Percentiles rank a stretch among this genome's conserved stretches.
These are phyloP conservation scores for Rhodomyrtus psidioides DNA, from an alignment of 441 rosid species.

Conservation along the genomic window DNA sequence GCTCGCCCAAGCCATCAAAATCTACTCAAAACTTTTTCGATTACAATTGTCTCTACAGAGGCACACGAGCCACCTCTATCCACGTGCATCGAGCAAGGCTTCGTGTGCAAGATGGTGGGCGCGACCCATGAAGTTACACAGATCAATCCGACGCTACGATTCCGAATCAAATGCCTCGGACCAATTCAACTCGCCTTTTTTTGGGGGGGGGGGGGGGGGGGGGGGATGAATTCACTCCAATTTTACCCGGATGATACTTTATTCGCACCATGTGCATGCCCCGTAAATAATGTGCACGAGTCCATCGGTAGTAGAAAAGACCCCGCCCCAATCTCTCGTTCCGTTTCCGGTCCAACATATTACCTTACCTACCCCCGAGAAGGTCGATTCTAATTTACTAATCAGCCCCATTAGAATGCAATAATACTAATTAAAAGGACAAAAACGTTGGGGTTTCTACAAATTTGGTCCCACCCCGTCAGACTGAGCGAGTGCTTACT, in stretches of 20 bases:
- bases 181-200: neutral
- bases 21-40: neutral
- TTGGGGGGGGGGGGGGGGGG: too few relatives aligned
- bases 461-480: neutral
- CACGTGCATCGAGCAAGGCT: neutral
- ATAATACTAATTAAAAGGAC: neutral
- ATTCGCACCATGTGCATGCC: neutral
- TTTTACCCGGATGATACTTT: neutral
- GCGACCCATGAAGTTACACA: neutral
- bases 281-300: neutral
- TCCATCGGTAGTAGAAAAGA: neutral
- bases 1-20: neutral
- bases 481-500: neutral
- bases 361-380: neutral
- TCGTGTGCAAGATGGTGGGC: neutral
- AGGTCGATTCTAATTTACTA: neutral
- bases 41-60: rapidly evolving
- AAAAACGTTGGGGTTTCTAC: neutral
- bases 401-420: neutral
- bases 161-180: neutral
- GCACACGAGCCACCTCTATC: neutral
- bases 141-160: neutral
- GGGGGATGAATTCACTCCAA: neutral
- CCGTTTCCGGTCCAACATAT: neutral
- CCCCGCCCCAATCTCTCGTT: neutral